Conservation (phyloP, 441 rosid genomes). For the Gossypium davidsonii region DNA sequence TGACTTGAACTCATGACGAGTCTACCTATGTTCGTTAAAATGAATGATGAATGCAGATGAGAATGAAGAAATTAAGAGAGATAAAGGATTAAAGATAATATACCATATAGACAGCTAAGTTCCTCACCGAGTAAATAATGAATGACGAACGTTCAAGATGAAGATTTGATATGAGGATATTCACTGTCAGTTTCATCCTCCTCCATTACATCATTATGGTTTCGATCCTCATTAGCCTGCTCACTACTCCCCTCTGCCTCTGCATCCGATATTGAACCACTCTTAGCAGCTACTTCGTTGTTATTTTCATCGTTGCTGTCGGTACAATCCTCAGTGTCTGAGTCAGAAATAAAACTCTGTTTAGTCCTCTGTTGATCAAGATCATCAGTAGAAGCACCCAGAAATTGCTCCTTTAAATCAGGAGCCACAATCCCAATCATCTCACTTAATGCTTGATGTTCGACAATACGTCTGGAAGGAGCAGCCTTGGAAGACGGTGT, state of each 20-base stretch:
- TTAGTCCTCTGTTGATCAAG: conserved; percentile 27
- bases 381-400: conserved; percentile 20
- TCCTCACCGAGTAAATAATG: neutral
- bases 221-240: conserved; percentile 29
- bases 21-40: neutral
- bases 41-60: neutral
- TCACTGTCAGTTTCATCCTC: conserved; percentile 50
- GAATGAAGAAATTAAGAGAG: neutral
- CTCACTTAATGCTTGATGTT: conserved; percentile 42
- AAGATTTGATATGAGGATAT: conserved; percentile 20
- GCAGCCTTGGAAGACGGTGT: conserved; percentile 38
- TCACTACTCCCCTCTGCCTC: conserved; percentile 42
- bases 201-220: conserved; percentile 38
- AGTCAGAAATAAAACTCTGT: conserved; percentile 33
- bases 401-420: conserved; percentile 48
- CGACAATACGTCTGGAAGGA: conserved; percentile 16
- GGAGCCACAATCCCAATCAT: conserved; percentile 67
- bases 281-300: conserved; percentile 19
- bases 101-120: neutral
- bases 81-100: neutral
- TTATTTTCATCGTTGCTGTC: conserved; percentile 37
- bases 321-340: conserved; percentile 49
- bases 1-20: no score
- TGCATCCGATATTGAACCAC: conserved; percentile 33
- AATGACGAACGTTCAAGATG: neutral